These are phyloP conservation scores for Hansenula sp. DNA, from an alignment of 1,139 yeast genomes.

Conservation along the genomic window DNA sequence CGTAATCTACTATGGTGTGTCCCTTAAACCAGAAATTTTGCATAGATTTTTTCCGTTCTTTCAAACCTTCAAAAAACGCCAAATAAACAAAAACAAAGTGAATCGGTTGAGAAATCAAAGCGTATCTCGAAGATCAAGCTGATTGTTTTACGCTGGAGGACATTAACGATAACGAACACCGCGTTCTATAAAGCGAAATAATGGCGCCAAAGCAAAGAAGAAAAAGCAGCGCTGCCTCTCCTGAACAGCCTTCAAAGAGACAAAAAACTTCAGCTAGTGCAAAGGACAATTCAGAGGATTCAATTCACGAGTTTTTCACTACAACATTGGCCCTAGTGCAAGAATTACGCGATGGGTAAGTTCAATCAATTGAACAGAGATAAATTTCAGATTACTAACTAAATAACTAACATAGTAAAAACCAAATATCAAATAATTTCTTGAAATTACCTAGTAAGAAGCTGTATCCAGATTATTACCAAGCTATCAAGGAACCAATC, in stretches of 20 bases:
- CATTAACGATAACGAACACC: background rate
- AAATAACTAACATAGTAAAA: slow-evolving; percentile 15
- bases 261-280: background rate
- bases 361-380: too few relatives aligned
- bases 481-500: slow-evolving; percentile 60
- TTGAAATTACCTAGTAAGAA: slow-evolving; percentile 69
- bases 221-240: background rate
- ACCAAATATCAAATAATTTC: slow-evolving; percentile 49
- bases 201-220: slow-evolving; percentile 3
- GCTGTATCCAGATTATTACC: slow-evolving; percentile 78
- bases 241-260: slow-evolving; percentile 1
- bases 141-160: too few relatives aligned
- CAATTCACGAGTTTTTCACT: slow-evolving; percentile 21
- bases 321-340: slow-evolving; percentile 27
- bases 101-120: too few relatives aligned
- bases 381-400: background rate
- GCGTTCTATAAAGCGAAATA: too few relatives aligned
- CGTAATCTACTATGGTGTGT: too few relatives aligned
- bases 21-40: too few relatives aligned
- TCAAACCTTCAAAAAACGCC: too few relatives aligned
- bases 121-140: too few relatives aligned
- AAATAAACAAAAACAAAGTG: too few relatives aligned
- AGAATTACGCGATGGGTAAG: slow-evolving; percentile 21
- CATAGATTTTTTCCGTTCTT: too few relatives aligned
- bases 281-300: slow-evolving; percentile 13